Conservation (phyloP, 2,329 filamentous ascomycete species). For the Hymenoscyphus infarciens region DNA sequence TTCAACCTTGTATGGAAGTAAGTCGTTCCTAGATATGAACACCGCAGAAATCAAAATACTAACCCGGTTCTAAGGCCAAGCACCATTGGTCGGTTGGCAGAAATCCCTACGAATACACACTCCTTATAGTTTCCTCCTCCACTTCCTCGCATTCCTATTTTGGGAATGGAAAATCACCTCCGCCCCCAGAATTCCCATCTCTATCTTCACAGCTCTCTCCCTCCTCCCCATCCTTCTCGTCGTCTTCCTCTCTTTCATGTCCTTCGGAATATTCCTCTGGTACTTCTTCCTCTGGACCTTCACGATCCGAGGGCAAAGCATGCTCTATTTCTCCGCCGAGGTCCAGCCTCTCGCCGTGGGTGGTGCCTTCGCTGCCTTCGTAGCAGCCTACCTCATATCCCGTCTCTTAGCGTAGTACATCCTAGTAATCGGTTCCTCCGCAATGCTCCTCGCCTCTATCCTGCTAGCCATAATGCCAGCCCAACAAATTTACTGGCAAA, state of each 20-base stretch:
- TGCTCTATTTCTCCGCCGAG: conserved; percentile 40
- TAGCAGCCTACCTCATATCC: conserved; percentile 44
- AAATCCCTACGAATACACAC: conserved; percentile 16
- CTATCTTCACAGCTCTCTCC: conserved; percentile 27
- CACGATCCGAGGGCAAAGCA: conserved; percentile 40
- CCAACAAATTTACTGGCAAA: conserved; percentile 44
- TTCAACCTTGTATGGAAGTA: conserved; percentile 53
- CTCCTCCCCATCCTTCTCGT: conserved; percentile 17
- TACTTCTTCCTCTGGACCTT: conserved; percentile 46
- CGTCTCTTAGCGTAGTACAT: conserved; percentile 47
- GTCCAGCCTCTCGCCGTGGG: conserved; percentile 43
- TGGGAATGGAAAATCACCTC: conserved; percentile 11
- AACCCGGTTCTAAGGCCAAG: conserved; percentile 19
- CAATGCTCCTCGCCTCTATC: conserved; percentile 16
- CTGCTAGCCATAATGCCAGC: conserved; percentile 44
- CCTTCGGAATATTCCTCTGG: conserved; percentile 44
- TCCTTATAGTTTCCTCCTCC: conserved; percentile 20
- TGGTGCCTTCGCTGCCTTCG: conserved; percentile 37
- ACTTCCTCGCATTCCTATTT: conserved; percentile 3
- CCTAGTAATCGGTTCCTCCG: conserved; percentile 35
- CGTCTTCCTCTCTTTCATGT: conserved; percentile 24
- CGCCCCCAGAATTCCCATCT: conserved; percentile 25
- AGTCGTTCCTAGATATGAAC: not conserved
- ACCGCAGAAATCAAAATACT: not conserved
- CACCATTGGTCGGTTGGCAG: conserved; percentile 26